A percentile compares a stretch with the other conserved stretches of the same genome.
Conservation (phyloP, 495 filamentous ascomycete genomes). For the Cercophora sp. region DNA sequence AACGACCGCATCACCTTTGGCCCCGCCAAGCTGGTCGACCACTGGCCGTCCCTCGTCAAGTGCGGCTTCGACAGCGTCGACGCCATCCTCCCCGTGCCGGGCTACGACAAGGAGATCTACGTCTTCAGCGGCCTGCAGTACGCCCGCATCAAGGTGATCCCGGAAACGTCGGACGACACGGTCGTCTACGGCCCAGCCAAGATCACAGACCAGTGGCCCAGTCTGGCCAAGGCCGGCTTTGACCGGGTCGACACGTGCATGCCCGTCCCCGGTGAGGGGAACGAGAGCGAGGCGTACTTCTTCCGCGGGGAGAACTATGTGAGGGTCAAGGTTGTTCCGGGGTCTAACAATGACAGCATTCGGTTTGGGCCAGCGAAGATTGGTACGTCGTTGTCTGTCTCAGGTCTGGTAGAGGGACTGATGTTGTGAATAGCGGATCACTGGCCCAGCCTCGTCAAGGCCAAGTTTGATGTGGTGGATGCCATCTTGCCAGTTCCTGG, state of each 20-base stretch:
- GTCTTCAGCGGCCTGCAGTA: conserved; percentile 13
- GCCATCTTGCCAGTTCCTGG: not conserved
- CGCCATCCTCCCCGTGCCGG: conserved; percentile 7
- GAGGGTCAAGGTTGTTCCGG: not conserved
- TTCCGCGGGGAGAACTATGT: not conserved
- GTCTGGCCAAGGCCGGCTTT: not conserved
- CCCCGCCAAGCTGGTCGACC: conserved; percentile 3
- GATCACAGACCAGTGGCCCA: conserved; percentile 4
- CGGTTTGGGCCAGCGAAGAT: not conserved
- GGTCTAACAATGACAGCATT: not conserved
- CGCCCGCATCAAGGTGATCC: conserved; percentile 1
- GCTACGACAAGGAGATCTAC: conserved; percentile 5
- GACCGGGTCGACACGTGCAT: not conserved
- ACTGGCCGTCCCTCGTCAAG: conserved; percentile 9
- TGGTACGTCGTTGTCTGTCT: no score
- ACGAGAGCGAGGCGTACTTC: not conserved
- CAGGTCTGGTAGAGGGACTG: no score
- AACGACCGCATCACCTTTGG: conserved; percentile 8
- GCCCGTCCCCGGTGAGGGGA: not conserved
- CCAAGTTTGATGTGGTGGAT: not conserved
- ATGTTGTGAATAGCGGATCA: no score
- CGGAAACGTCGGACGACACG: not conserved
- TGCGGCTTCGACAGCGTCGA: conserved; percentile 14
- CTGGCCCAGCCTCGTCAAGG: not conserved
- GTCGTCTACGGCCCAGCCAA: conserved; percentile 10